phyloP scores from a whole-genome alignment of 805 yeast genomes.

The Yarrowia deformans region DNA sequence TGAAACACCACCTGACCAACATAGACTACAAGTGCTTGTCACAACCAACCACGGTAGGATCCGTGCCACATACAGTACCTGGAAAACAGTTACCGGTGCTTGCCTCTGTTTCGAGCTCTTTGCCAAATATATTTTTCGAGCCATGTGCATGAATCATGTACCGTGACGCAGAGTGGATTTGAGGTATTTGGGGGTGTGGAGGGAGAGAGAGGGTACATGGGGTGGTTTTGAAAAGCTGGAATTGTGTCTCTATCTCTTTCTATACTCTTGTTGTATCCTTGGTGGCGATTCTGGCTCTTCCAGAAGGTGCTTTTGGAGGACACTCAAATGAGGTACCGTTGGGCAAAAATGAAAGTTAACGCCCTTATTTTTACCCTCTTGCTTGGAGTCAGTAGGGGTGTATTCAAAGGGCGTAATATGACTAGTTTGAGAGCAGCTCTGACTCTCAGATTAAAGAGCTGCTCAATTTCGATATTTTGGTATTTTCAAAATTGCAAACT shows the following conservation, averaged over 20 bases:
- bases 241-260: too few relatives aligned
- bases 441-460: too few relatives aligned
- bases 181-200: not conserved
- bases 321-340: not conserved
- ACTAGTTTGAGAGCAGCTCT: too few relatives aligned
- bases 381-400: not conserved
- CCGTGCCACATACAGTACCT: not conserved
- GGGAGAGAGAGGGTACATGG: too few relatives aligned
- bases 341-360: slow-evolving; percentile 31
- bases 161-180: slow-evolving; percentile 19
- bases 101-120: too few relatives aligned
- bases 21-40: too few relatives aligned
- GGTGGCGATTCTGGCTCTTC: not conserved
- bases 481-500: not conserved
- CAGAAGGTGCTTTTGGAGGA: not conserved
- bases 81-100: too few relatives aligned
- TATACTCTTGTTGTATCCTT: not conserved
- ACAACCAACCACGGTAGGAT: not conserved
- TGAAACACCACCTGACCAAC: too few relatives aligned
- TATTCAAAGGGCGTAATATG: too few relatives aligned
- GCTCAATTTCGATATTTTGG: too few relatives aligned
- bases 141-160: slow-evolving; percentile 2
- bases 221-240: too few relatives aligned
- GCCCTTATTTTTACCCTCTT: slow-evolving; percentile 5
- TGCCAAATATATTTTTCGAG: slow-evolving; percentile 17